These are phyloP conservation scores for Wickerhamiella spandovensis DNA, from an alignment of 805 yeast genomes.

Conservation along the genomic window DNA sequence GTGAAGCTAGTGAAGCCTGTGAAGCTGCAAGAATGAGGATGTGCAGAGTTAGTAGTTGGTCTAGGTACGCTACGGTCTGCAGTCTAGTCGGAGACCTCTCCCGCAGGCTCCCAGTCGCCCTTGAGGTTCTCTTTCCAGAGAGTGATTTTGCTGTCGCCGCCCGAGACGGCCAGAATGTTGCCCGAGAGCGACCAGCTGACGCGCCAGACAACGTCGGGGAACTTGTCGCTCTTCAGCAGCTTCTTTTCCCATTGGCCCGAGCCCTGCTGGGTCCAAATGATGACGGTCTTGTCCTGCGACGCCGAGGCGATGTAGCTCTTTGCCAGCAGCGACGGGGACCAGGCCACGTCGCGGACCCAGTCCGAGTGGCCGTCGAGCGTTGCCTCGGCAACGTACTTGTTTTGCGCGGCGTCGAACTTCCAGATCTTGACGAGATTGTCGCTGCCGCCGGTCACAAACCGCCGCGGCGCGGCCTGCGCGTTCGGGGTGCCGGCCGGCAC, in stretches of 20 bases:
- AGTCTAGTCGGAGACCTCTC: conserved; percentile 71
- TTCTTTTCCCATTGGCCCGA: conserved; percentile 67
- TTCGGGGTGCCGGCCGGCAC: conserved; percentile 20
- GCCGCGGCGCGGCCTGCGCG: conserved; percentile 31
- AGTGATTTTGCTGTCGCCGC: conserved; percentile 92
- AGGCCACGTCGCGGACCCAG: conserved; percentile 98
- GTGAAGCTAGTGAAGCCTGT: no score
- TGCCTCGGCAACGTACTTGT: conserved; percentile 58
- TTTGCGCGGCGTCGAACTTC: conserved; percentile 46
- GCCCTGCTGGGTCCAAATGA: conserved; percentile 85
- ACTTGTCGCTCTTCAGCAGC: conserved; percentile 58
- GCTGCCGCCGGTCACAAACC: conserved; percentile 89
- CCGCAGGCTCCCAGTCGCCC: conserved; percentile 97
- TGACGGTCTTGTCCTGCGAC: conserved; percentile 88
- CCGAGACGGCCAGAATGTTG: conserved; percentile 84
- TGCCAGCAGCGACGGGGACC: conserved; percentile 87
- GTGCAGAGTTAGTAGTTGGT: no score
- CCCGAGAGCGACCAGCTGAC: conserved; percentile 97
- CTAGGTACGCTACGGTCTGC: no score
- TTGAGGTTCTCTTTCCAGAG: conserved; percentile 90
- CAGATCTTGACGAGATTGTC: conserved; percentile 90
- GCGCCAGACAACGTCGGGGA: conserved; percentile 97
- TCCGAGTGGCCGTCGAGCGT: conserved; percentile 82
- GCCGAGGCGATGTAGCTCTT: conserved; percentile 90
- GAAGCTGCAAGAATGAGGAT: no score